Evolutionary conservation across 2,329 filamentous ascomycete species (phyloP).

Genomic region (Xylariomycetidae sp.): DNA sequence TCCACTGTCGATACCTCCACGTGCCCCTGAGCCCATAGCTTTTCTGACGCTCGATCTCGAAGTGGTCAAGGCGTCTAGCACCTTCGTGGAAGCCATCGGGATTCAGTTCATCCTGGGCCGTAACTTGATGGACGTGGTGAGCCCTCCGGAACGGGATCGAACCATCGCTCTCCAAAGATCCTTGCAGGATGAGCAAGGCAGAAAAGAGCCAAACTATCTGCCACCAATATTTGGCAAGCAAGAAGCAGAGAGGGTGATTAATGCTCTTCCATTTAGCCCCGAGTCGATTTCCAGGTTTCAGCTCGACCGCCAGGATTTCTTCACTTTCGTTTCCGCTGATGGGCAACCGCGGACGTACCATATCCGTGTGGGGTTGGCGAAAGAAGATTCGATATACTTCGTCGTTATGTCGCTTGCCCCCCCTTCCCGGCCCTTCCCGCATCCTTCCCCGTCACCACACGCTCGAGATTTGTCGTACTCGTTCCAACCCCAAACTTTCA

Average conservation of each 20-base stretch:
- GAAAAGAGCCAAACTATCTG: conserved; percentile 57
- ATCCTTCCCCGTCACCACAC: conserved; percentile 42
- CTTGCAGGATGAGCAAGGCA: conserved; percentile 53
- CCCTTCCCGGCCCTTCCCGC: conserved; percentile 33
- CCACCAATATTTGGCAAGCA: conserved; percentile 57
- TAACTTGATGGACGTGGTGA: conserved; percentile 51
- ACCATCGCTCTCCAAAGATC: conserved; percentile 44
- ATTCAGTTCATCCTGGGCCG: conserved; percentile 41
- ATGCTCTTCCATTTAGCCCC: conserved; percentile 46
- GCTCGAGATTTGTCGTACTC: conserved; percentile 37
- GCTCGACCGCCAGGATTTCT: conserved; percentile 49
- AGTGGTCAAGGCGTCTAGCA: conserved; percentile 50
- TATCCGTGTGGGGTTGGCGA: conserved; percentile 52
- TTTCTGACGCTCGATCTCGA: conserved; percentile 56
- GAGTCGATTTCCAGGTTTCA: conserved; percentile 50
- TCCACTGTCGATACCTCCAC: conserved; percentile 36
- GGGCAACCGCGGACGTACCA: conserved; percentile 46
- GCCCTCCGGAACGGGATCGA: conserved; percentile 47
- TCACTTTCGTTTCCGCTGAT: conserved; percentile 49
- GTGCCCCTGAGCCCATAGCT: conserved; percentile 47
- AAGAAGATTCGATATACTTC: conserved; percentile 59
- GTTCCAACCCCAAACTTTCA: conserved; percentile 36
- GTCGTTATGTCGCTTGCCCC: conserved; percentile 46
- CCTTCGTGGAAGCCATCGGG: conserved; percentile 53
- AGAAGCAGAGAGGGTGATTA: conserved; percentile 51